Percentiles rank a stretch among this genome's conserved stretches.
Conservation (phyloP, 2,329 filamentous ascomycete species). For the Claviceps sp. region DNA sequence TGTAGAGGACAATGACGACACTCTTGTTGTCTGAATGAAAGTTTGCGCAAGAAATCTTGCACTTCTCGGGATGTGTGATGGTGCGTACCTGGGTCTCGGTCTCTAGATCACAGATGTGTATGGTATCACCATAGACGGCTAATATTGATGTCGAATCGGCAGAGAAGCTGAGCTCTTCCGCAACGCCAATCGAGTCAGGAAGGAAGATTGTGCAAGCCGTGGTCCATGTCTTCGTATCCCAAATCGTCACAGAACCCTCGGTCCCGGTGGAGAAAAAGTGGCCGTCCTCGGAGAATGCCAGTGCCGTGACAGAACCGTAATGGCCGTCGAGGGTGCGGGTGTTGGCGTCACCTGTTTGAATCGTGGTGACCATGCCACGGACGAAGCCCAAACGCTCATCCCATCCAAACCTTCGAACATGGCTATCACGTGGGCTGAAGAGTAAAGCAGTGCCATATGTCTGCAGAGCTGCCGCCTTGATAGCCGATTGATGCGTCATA, state of each 20-base stretch:
- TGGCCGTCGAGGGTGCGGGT: slow-evolving; percentile 5
- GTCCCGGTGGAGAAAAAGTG: slow-evolving; percentile 5
- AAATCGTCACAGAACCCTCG: slow-evolving; percentile 6
- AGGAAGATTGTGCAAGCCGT: slow-evolving; percentile 5
- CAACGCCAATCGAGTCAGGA: slow-evolving; percentile 5
- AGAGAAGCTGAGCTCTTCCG: slow-evolving; percentile 7
- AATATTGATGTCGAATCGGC: slow-evolving; percentile 6
- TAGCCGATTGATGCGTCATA: slow-evolving; percentile 11
- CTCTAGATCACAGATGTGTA: slow-evolving; percentile 6
- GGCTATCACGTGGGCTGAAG: slow-evolving; percentile 17
- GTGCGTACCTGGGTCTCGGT: slow-evolving; percentile 1
- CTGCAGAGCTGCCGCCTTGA: slow-evolving; percentile 18
- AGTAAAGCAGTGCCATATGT: slow-evolving; percentile 19
- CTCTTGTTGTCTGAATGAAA: slow-evolving; percentile 6
- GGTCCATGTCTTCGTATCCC: slow-evolving; percentile 2
- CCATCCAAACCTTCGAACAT: slow-evolving; percentile 9
- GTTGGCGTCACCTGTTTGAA: slow-evolving; percentile 6
- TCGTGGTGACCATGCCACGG: slow-evolving; percentile 4
- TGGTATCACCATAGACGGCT: slow-evolving; percentile 5
- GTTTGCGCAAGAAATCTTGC: slow-evolving; percentile 6
- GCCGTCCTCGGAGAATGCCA: slow-evolving; percentile 7
- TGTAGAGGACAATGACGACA: slow-evolving; percentile 4
- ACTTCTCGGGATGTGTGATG: slow-evolving; percentile 3
- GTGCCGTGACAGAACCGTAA: slow-evolving; percentile 6
- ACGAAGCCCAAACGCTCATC: slow-evolving; percentile 10